Conservation (phyloP, 352 stramenopile genomes). For the Aphanomyces invadans region DNA sequence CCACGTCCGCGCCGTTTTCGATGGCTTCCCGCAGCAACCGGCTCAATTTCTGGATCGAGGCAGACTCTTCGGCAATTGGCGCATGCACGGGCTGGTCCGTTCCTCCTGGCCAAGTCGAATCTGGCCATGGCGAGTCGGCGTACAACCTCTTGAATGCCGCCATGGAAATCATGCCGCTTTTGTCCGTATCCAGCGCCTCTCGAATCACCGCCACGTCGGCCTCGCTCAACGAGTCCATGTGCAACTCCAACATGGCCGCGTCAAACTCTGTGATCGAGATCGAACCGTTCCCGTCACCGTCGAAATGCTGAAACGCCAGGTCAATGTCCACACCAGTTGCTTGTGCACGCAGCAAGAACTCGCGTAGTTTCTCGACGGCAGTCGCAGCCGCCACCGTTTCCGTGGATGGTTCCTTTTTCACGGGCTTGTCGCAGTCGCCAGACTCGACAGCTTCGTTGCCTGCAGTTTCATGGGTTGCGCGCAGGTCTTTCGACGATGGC, state of each 20-base stretch:
- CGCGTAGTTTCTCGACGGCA: constrained; percentile 38
- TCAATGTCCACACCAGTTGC: constrained; percentile 41
- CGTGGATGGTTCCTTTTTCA: background rate
- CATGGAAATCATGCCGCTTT: constrained; percentile 52
- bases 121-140: background rate
- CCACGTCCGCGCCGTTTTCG: constrained; percentile 31
- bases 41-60: constrained; percentile 26
- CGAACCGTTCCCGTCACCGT: constrained; percentile 51
- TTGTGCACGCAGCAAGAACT: constrained; percentile 38
- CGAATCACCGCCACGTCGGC: constrained; percentile 21
- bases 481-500: too few species aligned
- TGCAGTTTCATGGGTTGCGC: too few species aligned
- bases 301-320: constrained; percentile 66
- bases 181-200: constrained; percentile 48
- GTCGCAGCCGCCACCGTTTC: constrained; percentile 9
- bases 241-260: constrained; percentile 19
- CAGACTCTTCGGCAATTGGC: background rate
- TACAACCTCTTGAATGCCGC: constrained; percentile 59
- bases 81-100: background rate
- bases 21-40: constrained; percentile 29
- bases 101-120: background rate
- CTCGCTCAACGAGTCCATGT: constrained; percentile 6
- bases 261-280: constrained; percentile 53
- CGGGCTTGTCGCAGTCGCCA: too few species aligned
- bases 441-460: too few species aligned